phyloP scores from a whole-genome alignment of 495 filamentous ascomycete genomes.

The Apiosordaria backusii region DNA sequence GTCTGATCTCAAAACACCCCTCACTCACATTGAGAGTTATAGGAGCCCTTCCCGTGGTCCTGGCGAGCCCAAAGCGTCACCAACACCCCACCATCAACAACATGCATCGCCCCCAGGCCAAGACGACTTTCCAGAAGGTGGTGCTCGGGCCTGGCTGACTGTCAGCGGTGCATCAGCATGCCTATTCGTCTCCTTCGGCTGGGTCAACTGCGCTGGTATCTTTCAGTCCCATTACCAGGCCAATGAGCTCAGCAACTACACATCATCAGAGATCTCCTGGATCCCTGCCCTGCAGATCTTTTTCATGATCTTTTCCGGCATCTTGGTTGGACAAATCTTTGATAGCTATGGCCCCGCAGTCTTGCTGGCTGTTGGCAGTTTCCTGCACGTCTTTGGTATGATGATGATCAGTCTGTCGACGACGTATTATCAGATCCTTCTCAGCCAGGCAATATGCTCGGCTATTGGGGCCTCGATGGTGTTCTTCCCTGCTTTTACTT shows the following conservation, averaged over 20 bases:
- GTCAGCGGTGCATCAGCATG: neutral
- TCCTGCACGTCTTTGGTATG: slow-evolving; percentile 64
- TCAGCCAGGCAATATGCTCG: slow-evolving; percentile 53
- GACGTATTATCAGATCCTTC: slow-evolving; percentile 61
- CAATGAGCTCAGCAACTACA: slow-evolving; percentile 36
- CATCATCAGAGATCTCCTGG: slow-evolving; percentile 70
- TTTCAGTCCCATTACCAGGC: slow-evolving; percentile 74
- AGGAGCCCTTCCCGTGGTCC: neutral
- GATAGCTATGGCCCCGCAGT: slow-evolving; percentile 54
- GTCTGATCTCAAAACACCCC: neutral
- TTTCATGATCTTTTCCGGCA: slow-evolving; percentile 67
- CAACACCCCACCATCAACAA: neutral
- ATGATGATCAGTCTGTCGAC: slow-evolving; percentile 63
- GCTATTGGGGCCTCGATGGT: slow-evolving; percentile 46
- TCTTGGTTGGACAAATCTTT: slow-evolving; percentile 61
- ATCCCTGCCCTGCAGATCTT: slow-evolving; percentile 73
- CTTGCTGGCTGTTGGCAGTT: slow-evolving; percentile 54
- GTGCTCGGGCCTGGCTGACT: neutral
- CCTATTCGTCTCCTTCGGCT: neutral
- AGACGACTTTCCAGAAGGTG: slow-evolving; percentile 2
- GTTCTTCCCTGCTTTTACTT: slow-evolving; percentile 6
- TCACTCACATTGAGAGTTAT: neutral
- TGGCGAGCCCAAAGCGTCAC: neutral
- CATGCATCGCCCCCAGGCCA: neutral
- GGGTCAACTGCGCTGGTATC: slow-evolving; percentile 68